Base-by-base conservation (phyloP, 163 green algal genomes). In the Prototheca cutis region DNA sequence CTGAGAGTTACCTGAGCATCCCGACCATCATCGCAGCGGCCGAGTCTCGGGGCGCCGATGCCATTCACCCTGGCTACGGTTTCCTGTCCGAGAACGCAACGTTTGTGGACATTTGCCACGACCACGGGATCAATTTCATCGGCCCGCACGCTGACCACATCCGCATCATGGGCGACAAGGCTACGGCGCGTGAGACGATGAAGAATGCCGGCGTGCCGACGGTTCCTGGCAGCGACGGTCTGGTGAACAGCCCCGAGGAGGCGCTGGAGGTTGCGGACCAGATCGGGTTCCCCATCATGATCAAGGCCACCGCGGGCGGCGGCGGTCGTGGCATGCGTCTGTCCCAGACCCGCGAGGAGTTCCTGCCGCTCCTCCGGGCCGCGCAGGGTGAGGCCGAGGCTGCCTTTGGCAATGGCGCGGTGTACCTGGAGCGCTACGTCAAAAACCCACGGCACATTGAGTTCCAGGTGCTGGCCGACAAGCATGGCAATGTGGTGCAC, bases 71-170 rank as follows among this genome's bases (percentile, higher is more conserved):
- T 27, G 90, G 90, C 48, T 97, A 97, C 70, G 90, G 90, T 33
- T 97, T 97, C 73, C 73, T 97, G 19, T 91, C 85, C 21, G 90
- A 97, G 75, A 95, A 95, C 69, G 83, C 90, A 29, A 79, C 71
- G 3, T 97, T 97, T 74, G 90, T 96, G 45, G 89, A 97, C 65
- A 96, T 97, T 65, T 96, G 89, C 71, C 76, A 49, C 25, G 90
- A 96, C 64, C 89, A 97, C 67, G 87, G 87, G 57, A 83, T 97
- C 42, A 81, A 92, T 63, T 97, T 97, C 80, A 97, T 97, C 66
- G 90, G 90, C 13, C 90, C 90, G 36, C 88, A 82, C 62, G 70
- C 86, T 6, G 77, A 88, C 3, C 82, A 87, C 59, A 97, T 97
- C 66, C 72, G 82, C 27, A 67, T 89, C 2, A 97, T 97, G 90